Evolutionary conservation across 1,284 basidiomycete genomes (phyloP), one percentile per base, ranked within the genome.

Genomic region (Ganoderma meredithae): DNA sequence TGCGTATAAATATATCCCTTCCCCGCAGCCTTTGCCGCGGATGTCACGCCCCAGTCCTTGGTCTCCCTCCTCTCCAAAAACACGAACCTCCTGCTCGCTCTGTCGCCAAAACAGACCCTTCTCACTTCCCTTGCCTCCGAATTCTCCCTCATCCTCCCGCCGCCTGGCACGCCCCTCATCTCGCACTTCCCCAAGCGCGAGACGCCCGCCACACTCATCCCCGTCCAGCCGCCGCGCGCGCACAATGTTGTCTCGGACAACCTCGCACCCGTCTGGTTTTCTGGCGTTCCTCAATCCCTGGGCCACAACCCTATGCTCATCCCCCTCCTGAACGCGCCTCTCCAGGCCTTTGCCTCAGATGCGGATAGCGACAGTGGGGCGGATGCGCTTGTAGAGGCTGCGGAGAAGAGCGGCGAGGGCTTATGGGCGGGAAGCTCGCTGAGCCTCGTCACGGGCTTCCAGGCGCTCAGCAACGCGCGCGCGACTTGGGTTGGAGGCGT

Each of bases 381-480:
- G 4, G 86, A 89, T 66, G 82, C 84, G 0, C 68, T 93, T 3
- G 84, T 88, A 0, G 91, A 92, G 43, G 86, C 91, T 3, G 80
- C 88, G 0, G 91, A 90, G 68, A 93, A 86, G 78, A 88, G 84
- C 66, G 93, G 89, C 10, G 92, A 94, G 79, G 86, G 90, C 69
- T 81, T 91, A 67, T 95, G 93, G 86, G 92, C 92, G 0, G 96
- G 95, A 5, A 88, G 88, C 70, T 86, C 87, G 44, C 84, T 95
- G 53, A 84, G 87, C 36, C 83, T 98, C 47, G 95, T 96, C 56
- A 93, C 92, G 3, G 97, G 95, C 7, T 94, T 99, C 85, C 97
- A 99, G 82, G 89, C 95, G 1, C 82, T 85, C 31, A 88, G 88
- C 68, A 95, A 93, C 73, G 91, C 92, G 0, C 85, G 97, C 12